These are phyloP conservation scores for Colletotrichum sp. DNA, from an alignment of 2,329 filamentous ascomycete species.

Conservation along the genomic window DNA sequence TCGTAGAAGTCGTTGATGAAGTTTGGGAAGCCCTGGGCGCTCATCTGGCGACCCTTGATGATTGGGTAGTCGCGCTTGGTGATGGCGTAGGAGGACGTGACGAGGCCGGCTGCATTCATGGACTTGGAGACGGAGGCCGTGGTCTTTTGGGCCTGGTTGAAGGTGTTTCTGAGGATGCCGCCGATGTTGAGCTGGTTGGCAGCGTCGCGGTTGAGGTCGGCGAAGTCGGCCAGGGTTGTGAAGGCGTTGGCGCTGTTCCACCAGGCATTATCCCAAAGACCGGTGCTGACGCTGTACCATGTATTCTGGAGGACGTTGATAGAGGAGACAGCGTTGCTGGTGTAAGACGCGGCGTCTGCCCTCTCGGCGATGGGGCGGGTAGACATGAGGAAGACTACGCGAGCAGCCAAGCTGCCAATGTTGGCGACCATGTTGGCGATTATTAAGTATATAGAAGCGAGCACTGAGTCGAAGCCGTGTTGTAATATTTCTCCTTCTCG, in stretches of 20 bases:
- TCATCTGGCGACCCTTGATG: slow-evolving; percentile 26
- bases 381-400: slow-evolving; percentile 22
- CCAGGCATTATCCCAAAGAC: slow-evolving; percentile 72
- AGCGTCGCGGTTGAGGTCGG: slow-evolving; percentile 34
- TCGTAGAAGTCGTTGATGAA: slow-evolving; percentile 63
- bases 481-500: neutral
- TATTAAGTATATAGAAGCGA: slow-evolving; percentile 2
- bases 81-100: slow-evolving; percentile 42
- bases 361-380: slow-evolving; percentile 12
- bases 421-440: slow-evolving; percentile 20
- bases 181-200: slow-evolving; percentile 43
- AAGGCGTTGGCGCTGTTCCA: slow-evolving; percentile 76
- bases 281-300: slow-evolving; percentile 66
- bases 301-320: slow-evolving; percentile 52
- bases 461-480: neutral
- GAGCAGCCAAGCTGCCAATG: slow-evolving; percentile 18
- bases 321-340: slow-evolving; percentile 33
- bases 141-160: slow-evolving; percentile 46
- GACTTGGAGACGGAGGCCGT: slow-evolving; percentile 42
- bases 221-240: slow-evolving; percentile 64
- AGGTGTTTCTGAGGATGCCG: slow-evolving; percentile 50
- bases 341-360: slow-evolving; percentile 30
- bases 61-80: slow-evolving; percentile 30
- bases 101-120: slow-evolving; percentile 37
- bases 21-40: slow-evolving; percentile 32